Conservation (phyloP, 306 rosid genomes). For the Leucaena leucocephala region DNA sequence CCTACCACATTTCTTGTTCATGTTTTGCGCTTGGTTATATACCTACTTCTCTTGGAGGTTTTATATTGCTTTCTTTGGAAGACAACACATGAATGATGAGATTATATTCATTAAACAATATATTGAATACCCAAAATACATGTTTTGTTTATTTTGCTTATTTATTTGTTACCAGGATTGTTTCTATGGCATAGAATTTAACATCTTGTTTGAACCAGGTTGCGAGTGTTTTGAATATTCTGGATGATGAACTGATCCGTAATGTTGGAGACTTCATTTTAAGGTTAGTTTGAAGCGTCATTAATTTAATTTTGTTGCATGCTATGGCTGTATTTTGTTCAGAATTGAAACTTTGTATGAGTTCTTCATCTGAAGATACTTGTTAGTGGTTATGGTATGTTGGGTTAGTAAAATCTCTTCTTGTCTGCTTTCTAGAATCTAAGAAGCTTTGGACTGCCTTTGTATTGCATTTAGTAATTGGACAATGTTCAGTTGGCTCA, state of each 20-base stretch:
- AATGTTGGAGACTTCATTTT: slow-evolving; percentile 78
- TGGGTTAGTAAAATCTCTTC: not conserved
- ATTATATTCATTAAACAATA: not conserved
- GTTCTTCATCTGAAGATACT: not conserved
- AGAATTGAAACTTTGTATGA: slow-evolving; percentile 17
- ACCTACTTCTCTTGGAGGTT: not conserved
- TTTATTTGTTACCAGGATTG: not conserved
- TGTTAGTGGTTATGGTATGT: not conserved
- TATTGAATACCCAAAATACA: not conserved
- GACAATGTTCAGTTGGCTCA: slow-evolving; percentile 3
- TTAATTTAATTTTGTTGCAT: slow-evolving; percentile 31
- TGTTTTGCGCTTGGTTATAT: not conserved
- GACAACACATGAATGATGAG: not conserved
- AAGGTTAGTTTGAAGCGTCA: slow-evolving; percentile 62
- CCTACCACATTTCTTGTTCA: not conserved
- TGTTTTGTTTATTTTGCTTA: not conserved
- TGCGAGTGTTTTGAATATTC: slow-evolving; percentile 87
- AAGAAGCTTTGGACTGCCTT: slow-evolving; percentile 8
- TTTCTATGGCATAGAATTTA: slow-evolving; percentile 31
- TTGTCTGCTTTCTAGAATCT: slow-evolving; percentile 1
- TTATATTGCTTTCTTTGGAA: not conserved
- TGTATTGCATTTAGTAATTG: not conserved
- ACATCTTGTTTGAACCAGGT: slow-evolving; percentile 57
- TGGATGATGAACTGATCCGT: slow-evolving; percentile 73
- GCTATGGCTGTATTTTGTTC: slow-evolving; percentile 25